These are phyloP conservation scores for Myrica gale DNA, from an alignment of 306 rosid species.

Conservation along the genomic window DNA sequence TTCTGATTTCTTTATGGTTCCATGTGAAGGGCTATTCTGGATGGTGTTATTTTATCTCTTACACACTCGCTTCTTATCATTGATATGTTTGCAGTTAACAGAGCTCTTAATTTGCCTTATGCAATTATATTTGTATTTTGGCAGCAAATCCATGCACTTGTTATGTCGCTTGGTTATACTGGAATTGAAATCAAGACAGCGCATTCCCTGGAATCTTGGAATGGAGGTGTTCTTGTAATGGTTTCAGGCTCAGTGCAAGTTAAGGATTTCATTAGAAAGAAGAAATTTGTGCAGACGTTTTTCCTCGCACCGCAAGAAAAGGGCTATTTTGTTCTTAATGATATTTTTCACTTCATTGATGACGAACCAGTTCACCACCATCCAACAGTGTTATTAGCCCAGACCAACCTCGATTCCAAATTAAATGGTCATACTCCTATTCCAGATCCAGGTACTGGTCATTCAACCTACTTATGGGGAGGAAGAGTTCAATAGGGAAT, in stretches of 20 bases:
- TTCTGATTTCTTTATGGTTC: conserved; percentile 7
- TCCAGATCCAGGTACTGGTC: conserved; percentile 61
- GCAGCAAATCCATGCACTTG: conserved; percentile 91
- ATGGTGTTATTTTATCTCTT: conserved; percentile 10
- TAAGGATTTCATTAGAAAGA: conserved; percentile 60
- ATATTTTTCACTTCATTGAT: conserved; percentile 82
- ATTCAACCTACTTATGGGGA: conserved; percentile 1
- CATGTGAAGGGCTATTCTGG: conserved; percentile 12
- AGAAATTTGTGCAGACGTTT: conserved; percentile 87
- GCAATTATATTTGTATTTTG: conserved; percentile 21
- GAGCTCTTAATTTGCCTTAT: conserved; percentile 5
- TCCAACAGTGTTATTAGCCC: conserved; percentile 72
- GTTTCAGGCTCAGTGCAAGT: conserved; percentile 85
- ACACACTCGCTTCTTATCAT: conserved; percentile 4
- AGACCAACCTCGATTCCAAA: conserved; percentile 60
- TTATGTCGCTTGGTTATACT: conserved; percentile 76
- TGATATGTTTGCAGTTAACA: conserved; percentile 27
- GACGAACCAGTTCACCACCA: conserved; percentile 73
- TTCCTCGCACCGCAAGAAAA: conserved; percentile 98
- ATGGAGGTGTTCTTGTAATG: conserved; percentile 88
- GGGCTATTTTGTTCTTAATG: conserved; percentile 85
- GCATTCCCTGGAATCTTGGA: conserved; percentile 88
- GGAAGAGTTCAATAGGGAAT: neutral
- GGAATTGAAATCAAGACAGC: conserved; percentile 90
- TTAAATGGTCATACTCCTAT: conserved; percentile 47